Percentiles rank a stretch among this genome's conserved stretches.
phyloP scores from a whole-genome alignment of 768 basidiomycete species.

The Auricularia heimuer region DNA sequence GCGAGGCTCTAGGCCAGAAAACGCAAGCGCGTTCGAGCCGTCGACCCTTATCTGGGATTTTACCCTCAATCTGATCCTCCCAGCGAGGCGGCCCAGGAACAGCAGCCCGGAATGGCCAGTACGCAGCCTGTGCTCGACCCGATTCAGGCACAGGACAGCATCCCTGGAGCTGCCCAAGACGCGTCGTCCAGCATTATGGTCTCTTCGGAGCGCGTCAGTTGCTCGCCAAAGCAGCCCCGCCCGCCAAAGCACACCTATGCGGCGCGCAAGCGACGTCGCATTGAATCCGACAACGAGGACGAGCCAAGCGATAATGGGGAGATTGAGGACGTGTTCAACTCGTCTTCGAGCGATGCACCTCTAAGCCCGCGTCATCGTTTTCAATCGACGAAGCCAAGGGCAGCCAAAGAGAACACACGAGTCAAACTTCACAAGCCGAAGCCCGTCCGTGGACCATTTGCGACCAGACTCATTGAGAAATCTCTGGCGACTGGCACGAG shows the following conservation, averaged over 20 bases:
- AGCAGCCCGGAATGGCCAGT: background rate
- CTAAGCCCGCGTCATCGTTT: background rate
- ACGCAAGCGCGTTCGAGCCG: background rate
- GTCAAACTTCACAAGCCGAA: background rate
- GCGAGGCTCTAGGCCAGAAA: background rate
- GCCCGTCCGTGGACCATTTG: background rate
- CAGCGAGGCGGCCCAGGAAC: background rate
- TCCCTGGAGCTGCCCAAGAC: background rate
- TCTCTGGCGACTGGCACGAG: background rate
- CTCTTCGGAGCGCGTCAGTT: background rate
- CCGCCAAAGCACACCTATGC: background rate
- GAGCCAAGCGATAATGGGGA: background rate
- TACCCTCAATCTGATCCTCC: background rate
- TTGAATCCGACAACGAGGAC: background rate
- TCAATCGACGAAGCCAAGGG: background rate
- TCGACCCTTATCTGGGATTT: constrained; percentile 1
- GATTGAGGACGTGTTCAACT: too few relatives aligned
- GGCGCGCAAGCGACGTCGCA: background rate
- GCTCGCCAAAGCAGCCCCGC: background rate
- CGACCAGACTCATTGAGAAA: background rate
- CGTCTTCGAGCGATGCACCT: background rate
- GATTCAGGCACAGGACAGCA: background rate
- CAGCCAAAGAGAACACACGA: background rate
- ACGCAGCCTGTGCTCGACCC: background rate
- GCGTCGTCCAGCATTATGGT: background rate